phyloP scores from a whole-genome alignment of 2,329 filamentous ascomycete genomes.

The Coniochaeta ligniaria region DNA sequence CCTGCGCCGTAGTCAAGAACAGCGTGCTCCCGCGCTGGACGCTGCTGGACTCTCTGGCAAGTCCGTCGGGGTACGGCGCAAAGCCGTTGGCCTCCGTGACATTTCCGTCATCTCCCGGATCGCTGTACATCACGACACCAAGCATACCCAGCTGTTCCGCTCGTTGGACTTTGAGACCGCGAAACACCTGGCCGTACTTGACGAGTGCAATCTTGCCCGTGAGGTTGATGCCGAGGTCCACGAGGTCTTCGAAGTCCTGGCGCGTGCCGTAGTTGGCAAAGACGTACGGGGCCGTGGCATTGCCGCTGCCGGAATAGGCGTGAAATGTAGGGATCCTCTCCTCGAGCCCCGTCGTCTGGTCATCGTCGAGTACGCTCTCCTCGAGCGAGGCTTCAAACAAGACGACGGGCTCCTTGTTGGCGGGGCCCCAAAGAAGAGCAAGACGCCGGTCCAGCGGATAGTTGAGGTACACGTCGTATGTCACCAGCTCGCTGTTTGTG shows the following conservation, averaged over 20 bases:
- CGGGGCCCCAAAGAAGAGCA: slow-evolving; percentile 50
- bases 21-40: slow-evolving; percentile 85
- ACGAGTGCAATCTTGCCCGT: slow-evolving; percentile 80
- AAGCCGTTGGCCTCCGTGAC: slow-evolving; percentile 76
- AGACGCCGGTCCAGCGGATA: slow-evolving; percentile 67
- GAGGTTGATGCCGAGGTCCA: slow-evolving; percentile 66
- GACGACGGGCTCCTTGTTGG: slow-evolving; percentile 34
- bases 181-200: slow-evolving; percentile 80
- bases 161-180: slow-evolving; percentile 86
- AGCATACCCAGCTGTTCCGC: slow-evolving; percentile 87
- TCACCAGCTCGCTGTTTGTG: slow-evolving; percentile 50
- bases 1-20: slow-evolving; percentile 63
- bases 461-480: slow-evolving; percentile 74
- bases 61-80: slow-evolving; percentile 74
- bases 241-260: slow-evolving; percentile 75
- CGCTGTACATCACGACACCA: slow-evolving; percentile 76
- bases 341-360: slow-evolving; percentile 65
- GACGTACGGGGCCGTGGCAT: slow-evolving; percentile 80
- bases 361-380: slow-evolving; percentile 79
- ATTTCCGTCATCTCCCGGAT: slow-evolving; percentile 82
- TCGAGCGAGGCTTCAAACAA: slow-evolving; percentile 74
- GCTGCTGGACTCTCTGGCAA: slow-evolving; percentile 78
- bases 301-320: slow-evolving; percentile 86
- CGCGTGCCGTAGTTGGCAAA: slow-evolving; percentile 91
- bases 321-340: slow-evolving; percentile 85